These are phyloP conservation scores for Vigna unguiculata DNA, from an alignment of 306 rosid species.

Conservation along the genomic window DNA sequence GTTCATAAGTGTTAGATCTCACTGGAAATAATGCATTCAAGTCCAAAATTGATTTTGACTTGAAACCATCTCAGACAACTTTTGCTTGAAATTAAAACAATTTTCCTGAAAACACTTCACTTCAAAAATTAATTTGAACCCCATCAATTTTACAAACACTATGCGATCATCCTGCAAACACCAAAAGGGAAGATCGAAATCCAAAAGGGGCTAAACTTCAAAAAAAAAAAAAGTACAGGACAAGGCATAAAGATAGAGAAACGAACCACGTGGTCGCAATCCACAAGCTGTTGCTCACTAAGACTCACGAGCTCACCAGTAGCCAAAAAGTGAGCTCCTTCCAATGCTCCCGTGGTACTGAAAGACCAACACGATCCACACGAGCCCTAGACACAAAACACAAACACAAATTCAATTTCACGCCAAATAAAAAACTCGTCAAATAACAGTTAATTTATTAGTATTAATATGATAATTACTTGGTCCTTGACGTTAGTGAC, in stretches of 20 bases:
- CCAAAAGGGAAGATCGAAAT: background rate
- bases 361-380: slow-evolving; percentile 99
- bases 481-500: slow-evolving; percentile 83
- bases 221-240: background rate
- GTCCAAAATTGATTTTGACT: background rate
- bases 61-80: background rate
- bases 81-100: background rate
- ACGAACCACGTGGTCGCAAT: slow-evolving; percentile 97
- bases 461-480: slow-evolving; percentile 41
- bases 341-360: slow-evolving; percentile 89
- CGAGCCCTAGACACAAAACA: slow-evolving; percentile 59
- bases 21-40: background rate
- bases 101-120: background rate
- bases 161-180: background rate
- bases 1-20: background rate
- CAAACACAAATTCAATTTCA: background rate
- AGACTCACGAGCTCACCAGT: slow-evolving; percentile 78
- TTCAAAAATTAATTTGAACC: background rate
- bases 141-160: background rate
- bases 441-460: background rate
- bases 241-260: background rate
- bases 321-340: slow-evolving; percentile 81
- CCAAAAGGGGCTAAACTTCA: background rate
- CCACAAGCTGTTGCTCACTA: slow-evolving; percentile 98
- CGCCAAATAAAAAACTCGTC: background rate